Base-by-base conservation (phyloP, 768 basidiomycete genomes). In the Suillus hirtellus region DNA sequence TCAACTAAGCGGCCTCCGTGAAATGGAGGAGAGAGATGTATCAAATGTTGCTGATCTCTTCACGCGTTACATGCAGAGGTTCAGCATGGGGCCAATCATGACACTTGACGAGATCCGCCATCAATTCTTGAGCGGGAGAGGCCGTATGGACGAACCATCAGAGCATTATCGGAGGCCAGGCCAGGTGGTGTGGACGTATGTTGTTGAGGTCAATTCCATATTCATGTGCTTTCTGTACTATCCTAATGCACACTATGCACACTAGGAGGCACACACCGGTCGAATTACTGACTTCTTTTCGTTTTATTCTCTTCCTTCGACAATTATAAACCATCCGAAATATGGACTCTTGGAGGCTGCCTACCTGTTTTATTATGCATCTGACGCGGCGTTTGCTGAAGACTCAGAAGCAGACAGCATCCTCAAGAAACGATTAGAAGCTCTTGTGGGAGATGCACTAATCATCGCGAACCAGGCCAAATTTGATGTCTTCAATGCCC, bases 401-500 rank as follows among this genome's bases (percentile, higher is more conserved):
- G 84, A 78, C 9, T 82, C 84, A 38, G 87, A 92, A 60, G 82
- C 83, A n/a, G 84, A 85, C 50, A 84, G 79, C 31, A 77, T 74
- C 34, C 74, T 97, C 60, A 90, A 89, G 74, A 81, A 82, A 64
- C 84, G 96, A 49, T 77, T 99, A 64, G 78, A 83, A 60, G 81
- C 81, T 9, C 79, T 99, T 59, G 81, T 96, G 31, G 82, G 82
- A 10, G 96, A 99, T 74, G 89, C 93, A 1, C 72, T 98, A 65
- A 80, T 90, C 64, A 75, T 95, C 59, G 96, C 96, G 1, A 85
- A 90, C 63, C 83, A 88, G 60, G 90, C 91, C 54, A 88, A 88
- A 46, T 98, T 99, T 70, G 97, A 99, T 72, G 97, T 99, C 15
- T 88, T 99, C 77, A 99, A 99, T 75, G 93, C 92, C 1, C 76